Base-by-base conservation (phyloP, 306 rosid species). In the Aeschynomene evenia region DNA sequence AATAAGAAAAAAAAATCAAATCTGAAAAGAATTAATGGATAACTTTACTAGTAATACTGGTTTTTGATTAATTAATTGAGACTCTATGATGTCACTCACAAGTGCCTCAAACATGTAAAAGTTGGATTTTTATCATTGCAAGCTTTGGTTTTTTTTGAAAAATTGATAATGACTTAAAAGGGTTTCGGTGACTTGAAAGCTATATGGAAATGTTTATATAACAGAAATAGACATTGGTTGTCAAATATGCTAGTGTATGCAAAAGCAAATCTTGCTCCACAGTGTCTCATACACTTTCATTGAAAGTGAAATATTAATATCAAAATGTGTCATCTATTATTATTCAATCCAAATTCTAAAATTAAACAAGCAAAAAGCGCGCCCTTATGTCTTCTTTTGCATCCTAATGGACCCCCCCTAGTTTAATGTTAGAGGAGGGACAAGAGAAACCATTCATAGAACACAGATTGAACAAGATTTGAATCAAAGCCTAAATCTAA, bases 111-210 rank as follows among this genome's bases (percentile, higher is more conserved):
- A 40, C 31, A 40, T 28, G 71, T 40, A 13, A 51, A 22, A 28
- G 29, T 40, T 79, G 54, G 66, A 45, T 42, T 58, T 66, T 58
- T 66, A 8, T 7, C 31, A 51, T 34, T 54, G 0, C 11, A 28
- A 66, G 53, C 42, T 50, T 49, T 50, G 68, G 53, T 52, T 79
- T 18, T 73, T 7, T 12, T 62, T 59, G 6, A 73, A 9, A 73
- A 19, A 22, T 22, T 72, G 65, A 68, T 68, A 49, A 70, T 81
- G 77, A 77, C 74, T 81, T 77, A 77, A 67, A 45, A 68, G 54
- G 14, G 5, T 3, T 67, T 76, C 54, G 69, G 79, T 77, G 81
- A 52, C 63, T 36, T 59, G 72, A 80, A 75, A 71, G 75, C 57
- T 8, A 75, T 8, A 75, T 60, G 63, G 66, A 54, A 74, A 55